Evolutionary conservation across 345 rosid species (phyloP).

Genomic region (Ceriops tagal): DNA sequence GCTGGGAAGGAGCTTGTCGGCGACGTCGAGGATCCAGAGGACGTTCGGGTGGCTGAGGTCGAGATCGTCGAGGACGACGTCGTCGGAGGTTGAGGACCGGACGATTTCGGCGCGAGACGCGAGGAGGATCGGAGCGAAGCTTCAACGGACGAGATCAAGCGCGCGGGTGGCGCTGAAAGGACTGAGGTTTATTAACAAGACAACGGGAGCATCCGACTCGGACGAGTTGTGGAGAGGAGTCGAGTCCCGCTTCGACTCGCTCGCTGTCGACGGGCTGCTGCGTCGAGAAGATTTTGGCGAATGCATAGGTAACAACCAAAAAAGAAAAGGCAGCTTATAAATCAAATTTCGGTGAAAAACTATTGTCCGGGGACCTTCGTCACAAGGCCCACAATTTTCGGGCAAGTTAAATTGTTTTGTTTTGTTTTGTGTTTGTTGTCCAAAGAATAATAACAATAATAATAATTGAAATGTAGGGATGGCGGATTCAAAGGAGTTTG

Average conservation of each 20-base stretch:
- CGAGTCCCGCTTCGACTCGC: slow-evolving; percentile 52
- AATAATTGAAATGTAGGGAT: slow-evolving; percentile 43
- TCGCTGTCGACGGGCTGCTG: slow-evolving; percentile 64
- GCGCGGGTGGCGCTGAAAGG: slow-evolving; percentile 80
- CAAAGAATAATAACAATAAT: no score
- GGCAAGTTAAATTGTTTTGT: not conserved
- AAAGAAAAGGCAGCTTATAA: not conserved
- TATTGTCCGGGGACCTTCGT: not conserved
- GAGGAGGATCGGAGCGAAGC: slow-evolving; percentile 51
- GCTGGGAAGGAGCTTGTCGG: slow-evolving; percentile 49
- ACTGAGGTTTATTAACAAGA: slow-evolving; percentile 63
- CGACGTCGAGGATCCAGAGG: slow-evolving; percentile 54
- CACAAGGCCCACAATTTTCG: no score
- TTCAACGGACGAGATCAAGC: slow-evolving; percentile 61
- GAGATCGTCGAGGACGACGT: slow-evolving; percentile 44
- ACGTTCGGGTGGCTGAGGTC: slow-evolving; percentile 62
- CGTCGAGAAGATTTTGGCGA: slow-evolving; percentile 86
- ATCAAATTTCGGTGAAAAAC: not conserved
- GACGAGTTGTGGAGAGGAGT: slow-evolving; percentile 72
- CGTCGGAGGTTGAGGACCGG: slow-evolving; percentile 32
- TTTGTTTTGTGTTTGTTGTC: not conserved
- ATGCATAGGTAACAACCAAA: slow-evolving; percentile 56
- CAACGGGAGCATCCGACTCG: slow-evolving; percentile 36
- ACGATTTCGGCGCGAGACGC: slow-evolving; percentile 46
- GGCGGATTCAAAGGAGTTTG: slow-evolving; percentile 88